Conservation (phyloP, 2,329 filamentous ascomycete genomes). For the Neoscytalidium dimidiatum region DNA sequence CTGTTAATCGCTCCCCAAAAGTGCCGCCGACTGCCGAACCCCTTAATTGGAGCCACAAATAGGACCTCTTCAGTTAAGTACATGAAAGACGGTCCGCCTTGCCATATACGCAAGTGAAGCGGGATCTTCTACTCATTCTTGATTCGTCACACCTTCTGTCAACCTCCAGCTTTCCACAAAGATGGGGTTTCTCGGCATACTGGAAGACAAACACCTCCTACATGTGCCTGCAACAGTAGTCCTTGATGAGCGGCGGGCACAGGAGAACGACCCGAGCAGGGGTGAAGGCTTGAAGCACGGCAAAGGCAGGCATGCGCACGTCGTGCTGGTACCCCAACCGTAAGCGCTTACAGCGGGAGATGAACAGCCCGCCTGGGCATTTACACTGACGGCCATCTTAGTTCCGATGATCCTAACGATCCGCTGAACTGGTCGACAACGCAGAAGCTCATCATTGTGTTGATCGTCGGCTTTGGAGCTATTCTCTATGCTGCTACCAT, state of each 20-base stretch:
- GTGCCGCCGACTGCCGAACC: not conserved
- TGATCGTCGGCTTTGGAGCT: conserved; percentile 35
- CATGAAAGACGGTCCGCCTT: not conserved
- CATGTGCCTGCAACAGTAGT: conserved; percentile 39
- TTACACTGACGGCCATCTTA: not conserved
- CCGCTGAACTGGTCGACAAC: conserved; percentile 36
- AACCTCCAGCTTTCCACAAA: not conserved
- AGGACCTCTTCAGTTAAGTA: not conserved
- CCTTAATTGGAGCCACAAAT: not conserved
- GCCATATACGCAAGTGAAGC: not conserved
- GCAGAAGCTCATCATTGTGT: conserved; percentile 36
- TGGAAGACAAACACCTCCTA: conserved; percentile 34
- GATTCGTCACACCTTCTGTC: not conserved
- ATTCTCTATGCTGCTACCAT: conserved; percentile 31
- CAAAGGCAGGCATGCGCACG: conserved; percentile 34
- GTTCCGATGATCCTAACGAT: conserved; percentile 37
- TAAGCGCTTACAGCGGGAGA: conserved; percentile 20
- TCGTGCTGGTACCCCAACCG: conserved; percentile 38
- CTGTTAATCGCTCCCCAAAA: not conserved
- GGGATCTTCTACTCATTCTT: not conserved
- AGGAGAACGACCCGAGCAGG: conserved; percentile 22
- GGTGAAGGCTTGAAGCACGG: conserved; percentile 33
- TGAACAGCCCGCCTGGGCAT: too few relatives aligned
- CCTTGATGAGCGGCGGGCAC: conserved; percentile 29
- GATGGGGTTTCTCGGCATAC: conserved; percentile 37